Evolutionary conservation across 202 grass and related monocot species (phyloP), one percentile per base, ranked within the genome.

Genomic region (Setaria viridis): DNA sequence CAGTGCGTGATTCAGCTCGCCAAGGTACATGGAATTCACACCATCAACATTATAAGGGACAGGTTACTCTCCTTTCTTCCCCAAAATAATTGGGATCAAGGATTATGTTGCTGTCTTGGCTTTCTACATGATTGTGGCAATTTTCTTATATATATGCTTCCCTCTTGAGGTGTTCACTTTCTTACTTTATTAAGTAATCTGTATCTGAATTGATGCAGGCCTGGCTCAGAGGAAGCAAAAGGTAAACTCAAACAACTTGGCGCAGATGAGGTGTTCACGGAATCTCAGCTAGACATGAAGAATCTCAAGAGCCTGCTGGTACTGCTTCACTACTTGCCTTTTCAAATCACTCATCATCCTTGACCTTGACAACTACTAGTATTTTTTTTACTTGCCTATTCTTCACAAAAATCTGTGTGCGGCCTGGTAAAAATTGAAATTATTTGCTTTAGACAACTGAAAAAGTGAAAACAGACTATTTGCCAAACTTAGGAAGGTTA

Each of bases 41-140:
- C 79, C 79, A 87, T 98, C 83, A 95, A 98, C 88, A 92, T 98
- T 53, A 92, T 95, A 71, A 91, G 93, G 88, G 95, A 98, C 71
- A 94, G 93, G 95, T 98, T 15, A 47, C 14, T 16, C 37, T 15
- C 63, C 33, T 62, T 59, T 80, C 43, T 50, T 5, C 39, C 4
- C 39, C 63, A 32, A 34, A 41, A 37, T 49, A 20, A 15, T 29
- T 73, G n/a, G 47, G 47, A 83, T 43, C 21, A 11, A 49, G 70
- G 43, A 62, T 46, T 12, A 7, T 45, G 3, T 1, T 20, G 6
- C 7, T 88, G 21, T 20, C 25, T 67, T 48, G 32, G 1, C 42
- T 42, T 75, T 35, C 76, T 65, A n/a, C 16, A 76, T 76, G 34
- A n/a, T 37, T 62, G 19, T 65, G 6, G 34, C 30, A 33, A 11